Percentiles rank a stretch among this genome's conserved stretches.
phyloP scores from a whole-genome alignment of 352 stramenopile genomes.

The Globisporangium nodosum region DNA sequence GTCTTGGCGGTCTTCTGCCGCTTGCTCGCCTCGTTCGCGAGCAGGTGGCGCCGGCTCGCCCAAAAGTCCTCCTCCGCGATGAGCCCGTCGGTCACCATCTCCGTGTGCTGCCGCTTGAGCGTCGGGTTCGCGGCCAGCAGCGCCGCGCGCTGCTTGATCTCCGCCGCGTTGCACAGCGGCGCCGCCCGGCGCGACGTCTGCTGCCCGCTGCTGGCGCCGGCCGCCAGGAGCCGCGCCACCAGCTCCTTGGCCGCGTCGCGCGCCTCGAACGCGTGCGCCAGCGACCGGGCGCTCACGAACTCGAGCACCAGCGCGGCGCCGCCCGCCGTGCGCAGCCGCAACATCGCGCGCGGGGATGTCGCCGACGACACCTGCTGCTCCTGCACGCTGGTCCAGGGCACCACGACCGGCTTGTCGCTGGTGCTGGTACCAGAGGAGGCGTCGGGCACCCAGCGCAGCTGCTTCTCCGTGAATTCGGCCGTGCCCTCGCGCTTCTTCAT shows the following conservation, averaged over 20 bases:
- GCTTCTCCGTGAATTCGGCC: constrained; percentile 51
- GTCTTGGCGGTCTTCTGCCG: constrained; percentile 83
- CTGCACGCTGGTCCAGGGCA: constrained; percentile 63
- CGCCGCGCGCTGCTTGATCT: constrained; percentile 82
- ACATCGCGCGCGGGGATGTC: constrained; percentile 73
- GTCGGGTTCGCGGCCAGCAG: constrained; percentile 66
- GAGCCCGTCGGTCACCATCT: constrained; percentile 85
- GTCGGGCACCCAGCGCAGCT: constrained; percentile 54
- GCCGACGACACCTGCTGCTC: constrained; percentile 80
- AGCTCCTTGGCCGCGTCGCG: constrained; percentile 68
- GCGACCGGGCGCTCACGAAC: constrained; percentile 40
- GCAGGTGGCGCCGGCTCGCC: constrained; percentile 75
- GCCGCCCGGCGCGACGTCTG: constrained; percentile 9
- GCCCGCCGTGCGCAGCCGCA: constrained; percentile 64
- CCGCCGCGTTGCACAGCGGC: constrained; percentile 58
- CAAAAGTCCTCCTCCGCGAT: constrained; percentile 87
- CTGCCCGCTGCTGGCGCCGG: constrained; percentile 24
- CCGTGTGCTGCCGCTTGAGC: constrained; percentile 80
- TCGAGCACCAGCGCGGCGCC: constrained; percentile 59
- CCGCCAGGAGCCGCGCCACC: constrained; percentile 46
- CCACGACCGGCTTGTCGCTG: constrained; percentile 34
- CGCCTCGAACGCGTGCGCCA: constrained; percentile 64
- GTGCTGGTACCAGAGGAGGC: background rate
- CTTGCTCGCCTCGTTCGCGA: constrained; percentile 80
- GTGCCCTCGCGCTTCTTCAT: constrained; percentile 78